phyloP scores from a whole-genome alignment of 305 asterid species.

The Rubia balearica region DNA sequence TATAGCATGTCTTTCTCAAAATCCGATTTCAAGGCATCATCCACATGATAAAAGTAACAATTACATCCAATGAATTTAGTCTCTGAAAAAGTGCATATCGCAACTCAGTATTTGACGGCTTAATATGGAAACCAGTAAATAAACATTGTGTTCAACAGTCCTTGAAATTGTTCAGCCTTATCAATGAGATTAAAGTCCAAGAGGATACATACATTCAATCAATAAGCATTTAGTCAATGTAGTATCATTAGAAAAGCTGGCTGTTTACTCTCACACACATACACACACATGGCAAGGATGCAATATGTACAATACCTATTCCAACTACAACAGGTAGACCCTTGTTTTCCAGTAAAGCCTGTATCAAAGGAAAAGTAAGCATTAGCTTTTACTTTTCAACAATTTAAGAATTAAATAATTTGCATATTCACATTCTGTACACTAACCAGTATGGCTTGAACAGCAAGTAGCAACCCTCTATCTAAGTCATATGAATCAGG shows the following conservation, averaged over 20 bases:
- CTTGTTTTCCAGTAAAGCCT: conserved; percentile 92
- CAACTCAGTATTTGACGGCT: neutral
- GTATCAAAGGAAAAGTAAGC: conserved; percentile 28
- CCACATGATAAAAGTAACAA: neutral
- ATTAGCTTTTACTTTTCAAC: conserved; percentile 18
- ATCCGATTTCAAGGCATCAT: neutral
- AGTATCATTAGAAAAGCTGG: neutral
- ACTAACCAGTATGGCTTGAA: conserved; percentile 89
- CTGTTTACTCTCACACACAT: neutral
- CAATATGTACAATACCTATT: conserved; percentile 55
- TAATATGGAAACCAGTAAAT: neutral
- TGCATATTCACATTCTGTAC: conserved; percentile 7
- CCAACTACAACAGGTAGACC: conserved; percentile 97
- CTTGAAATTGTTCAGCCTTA: neutral
- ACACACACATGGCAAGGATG: neutral
- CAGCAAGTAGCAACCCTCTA: conserved; percentile 94
- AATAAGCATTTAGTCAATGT: neutral
- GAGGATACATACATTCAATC: neutral
- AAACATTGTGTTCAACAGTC: neutral
- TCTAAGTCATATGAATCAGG: conserved; percentile 92
- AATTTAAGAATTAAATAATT: conserved; percentile 13
- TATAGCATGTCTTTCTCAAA: conserved; percentile 1
- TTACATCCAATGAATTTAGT: neutral
- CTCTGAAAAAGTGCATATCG: neutral
- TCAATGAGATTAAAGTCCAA: neutral